Evolutionary conservation across 768 basidiomycete genomes (phyloP).

Genomic region (Wakefieldia striispora): DNA sequence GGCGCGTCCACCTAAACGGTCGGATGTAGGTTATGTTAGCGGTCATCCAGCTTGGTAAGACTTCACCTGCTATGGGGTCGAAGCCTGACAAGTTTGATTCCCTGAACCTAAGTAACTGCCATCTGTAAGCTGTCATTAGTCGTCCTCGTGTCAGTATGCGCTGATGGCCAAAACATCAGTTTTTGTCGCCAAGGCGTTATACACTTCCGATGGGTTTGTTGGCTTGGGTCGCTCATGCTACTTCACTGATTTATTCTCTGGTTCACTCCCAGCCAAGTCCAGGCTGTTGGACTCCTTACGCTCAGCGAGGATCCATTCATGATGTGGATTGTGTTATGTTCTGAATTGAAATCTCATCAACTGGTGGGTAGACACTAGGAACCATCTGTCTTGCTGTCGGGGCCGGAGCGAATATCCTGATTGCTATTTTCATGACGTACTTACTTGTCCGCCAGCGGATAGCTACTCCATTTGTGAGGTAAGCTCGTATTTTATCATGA

Average conservation of each 20-base stretch:
- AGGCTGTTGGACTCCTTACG: background rate
- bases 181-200: background rate
- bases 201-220: conserved; percentile 3
- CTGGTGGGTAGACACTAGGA: background rate
- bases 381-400: background rate
- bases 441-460: conserved; percentile 3
- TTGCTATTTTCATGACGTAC: conserved; percentile 1
- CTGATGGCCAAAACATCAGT: conserved; percentile 5
- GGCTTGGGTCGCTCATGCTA: background rate
- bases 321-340: background rate
- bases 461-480: background rate
- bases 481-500: background rate
- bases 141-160: background rate
- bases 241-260: background rate
- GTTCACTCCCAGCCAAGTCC: background rate
- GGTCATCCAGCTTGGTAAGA: background rate
- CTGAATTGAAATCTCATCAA: background rate
- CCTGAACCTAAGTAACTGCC: background rate
- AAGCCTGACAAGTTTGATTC: no score
- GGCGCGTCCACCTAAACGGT: background rate
- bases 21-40: background rate
- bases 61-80: background rate
- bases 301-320: background rate
- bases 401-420: conserved; percentile 6
- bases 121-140: background rate